Evolutionary conservation across 2,329 filamentous ascomycete species (phyloP).

Genomic region (Ophiosphaerella herpotricha): DNA sequence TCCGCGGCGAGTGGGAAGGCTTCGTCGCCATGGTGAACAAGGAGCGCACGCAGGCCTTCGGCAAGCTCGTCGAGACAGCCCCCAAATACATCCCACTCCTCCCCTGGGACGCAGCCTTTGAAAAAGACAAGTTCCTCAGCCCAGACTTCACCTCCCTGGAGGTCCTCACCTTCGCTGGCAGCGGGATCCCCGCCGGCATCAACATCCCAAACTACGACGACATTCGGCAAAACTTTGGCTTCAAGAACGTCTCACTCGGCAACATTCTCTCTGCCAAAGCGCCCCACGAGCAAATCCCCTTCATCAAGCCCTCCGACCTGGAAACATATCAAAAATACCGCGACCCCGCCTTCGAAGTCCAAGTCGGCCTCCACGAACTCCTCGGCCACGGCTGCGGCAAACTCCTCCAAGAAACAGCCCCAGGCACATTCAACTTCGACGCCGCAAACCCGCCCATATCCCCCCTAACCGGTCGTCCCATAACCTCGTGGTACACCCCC

Average conservation of each 20-base stretch:
- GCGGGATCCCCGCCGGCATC: constrained; percentile 64
- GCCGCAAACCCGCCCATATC: constrained; percentile 77
- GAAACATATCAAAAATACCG: constrained; percentile 80
- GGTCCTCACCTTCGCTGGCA: constrained; percentile 77
- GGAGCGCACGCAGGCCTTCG: constrained; percentile 87
- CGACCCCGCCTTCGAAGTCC: constrained; percentile 88
- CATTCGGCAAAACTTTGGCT: constrained; percentile 80
- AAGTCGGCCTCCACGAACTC: constrained; percentile 93
- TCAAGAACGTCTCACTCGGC: constrained; percentile 92
- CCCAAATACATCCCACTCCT: constrained; percentile 84
- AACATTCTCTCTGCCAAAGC: constrained; percentile 92
- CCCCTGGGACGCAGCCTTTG: constrained; percentile 86
- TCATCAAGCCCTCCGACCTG: constrained; percentile 79
- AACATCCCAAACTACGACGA: constrained; percentile 63
- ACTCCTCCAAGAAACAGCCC: constrained; percentile 83
- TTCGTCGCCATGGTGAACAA: constrained; percentile 74
- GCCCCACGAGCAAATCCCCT: constrained; percentile 88
- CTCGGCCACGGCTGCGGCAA: constrained; percentile 90
- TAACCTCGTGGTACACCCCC: constrained; percentile 89
- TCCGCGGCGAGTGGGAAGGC: constrained; percentile 60
- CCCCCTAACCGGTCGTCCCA: constrained; percentile 75
- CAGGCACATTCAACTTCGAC: constrained; percentile 88
- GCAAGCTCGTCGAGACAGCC: constrained; percentile 79
- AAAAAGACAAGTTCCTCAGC: constrained; percentile 93
- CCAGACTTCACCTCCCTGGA: constrained; percentile 96